A percentile compares a stretch with the other conserved stretches of the same genome.
These are phyloP conservation scores for Vitis hybrid DNA, from an alignment of 177 flowering plant genomes.

Conservation along the genomic window DNA sequence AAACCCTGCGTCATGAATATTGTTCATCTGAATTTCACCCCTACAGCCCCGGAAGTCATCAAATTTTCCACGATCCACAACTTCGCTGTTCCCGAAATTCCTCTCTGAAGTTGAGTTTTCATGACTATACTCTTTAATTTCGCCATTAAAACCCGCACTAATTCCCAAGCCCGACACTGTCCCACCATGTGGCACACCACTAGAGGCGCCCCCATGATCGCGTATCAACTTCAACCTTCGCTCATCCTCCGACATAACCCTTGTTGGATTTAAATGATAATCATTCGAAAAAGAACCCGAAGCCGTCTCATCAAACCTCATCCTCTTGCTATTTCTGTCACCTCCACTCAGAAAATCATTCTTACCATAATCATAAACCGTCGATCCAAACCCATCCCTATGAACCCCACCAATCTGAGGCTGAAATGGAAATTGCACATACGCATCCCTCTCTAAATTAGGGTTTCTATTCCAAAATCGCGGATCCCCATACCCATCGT, in stretches of 20 bases:
- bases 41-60: slow-evolving; percentile 8
- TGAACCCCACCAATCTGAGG: slow-evolving; percentile 2
- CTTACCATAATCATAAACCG: slow-evolving; percentile 12
- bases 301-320: slow-evolving; percentile 46
- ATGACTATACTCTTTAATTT: not conserved
- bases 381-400: slow-evolving; percentile 4
- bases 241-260: slow-evolving; percentile 44
- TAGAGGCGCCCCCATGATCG: slow-evolving; percentile 54
- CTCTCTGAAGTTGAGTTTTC: slow-evolving; percentile 7
- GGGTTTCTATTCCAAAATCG: slow-evolving; percentile 17
- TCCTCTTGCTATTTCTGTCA: slow-evolving; percentile 55
- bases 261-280: slow-evolving; percentile 3
- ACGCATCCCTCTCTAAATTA: slow-evolving; percentile 15
- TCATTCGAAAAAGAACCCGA: slow-evolving; percentile 18
- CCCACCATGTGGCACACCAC: slow-evolving; percentile 10
- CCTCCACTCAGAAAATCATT: slow-evolving; percentile 26
- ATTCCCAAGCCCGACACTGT: not conserved
- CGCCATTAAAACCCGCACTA: not conserved
- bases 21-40: slow-evolving; percentile 6
- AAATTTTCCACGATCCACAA: slow-evolving; percentile 1
- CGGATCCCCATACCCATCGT: slow-evolving; percentile 16
- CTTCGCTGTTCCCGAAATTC: slow-evolving; percentile 9
- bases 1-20: slow-evolving; percentile 8
- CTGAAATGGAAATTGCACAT: slow-evolving; percentile 8
- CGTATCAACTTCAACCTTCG: slow-evolving; percentile 71